phyloP scores from a whole-genome alignment of 495 filamentous ascomycete genomes.

The Aspergillus egyptiacus region DNA sequence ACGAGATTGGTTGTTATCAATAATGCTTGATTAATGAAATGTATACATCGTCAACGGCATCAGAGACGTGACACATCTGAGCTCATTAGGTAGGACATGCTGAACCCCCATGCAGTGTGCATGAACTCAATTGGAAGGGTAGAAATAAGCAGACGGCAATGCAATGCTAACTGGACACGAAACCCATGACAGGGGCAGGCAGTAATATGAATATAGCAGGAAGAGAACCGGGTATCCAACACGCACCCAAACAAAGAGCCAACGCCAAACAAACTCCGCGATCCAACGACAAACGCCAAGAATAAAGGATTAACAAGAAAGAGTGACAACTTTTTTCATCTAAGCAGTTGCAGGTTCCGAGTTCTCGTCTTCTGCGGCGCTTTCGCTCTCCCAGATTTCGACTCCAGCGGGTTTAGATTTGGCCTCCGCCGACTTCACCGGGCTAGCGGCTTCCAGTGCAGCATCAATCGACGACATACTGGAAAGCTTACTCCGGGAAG shows the following conservation, averaged over 20 bases:
- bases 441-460: constrained; percentile 23
- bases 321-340: not conserved
- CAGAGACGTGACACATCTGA: constrained; percentile 19
- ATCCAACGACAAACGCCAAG: constrained; percentile 1
- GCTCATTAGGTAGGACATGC: constrained; percentile 19
- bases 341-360: constrained; percentile 1
- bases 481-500: constrained; percentile 19
- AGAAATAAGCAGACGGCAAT: not conserved
- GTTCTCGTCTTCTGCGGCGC: constrained; percentile 44
- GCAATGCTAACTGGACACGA: constrained; percentile 1
- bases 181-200: not conserved
- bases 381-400: constrained; percentile 62
- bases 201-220: constrained; percentile 13
- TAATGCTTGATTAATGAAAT: constrained; percentile 10
- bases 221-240: constrained; percentile 11
- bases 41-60: constrained; percentile 20
- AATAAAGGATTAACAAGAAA: not conserved
- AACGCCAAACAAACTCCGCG: not conserved
- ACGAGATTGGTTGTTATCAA: not conserved
- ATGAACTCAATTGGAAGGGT: not conserved
- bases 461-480: constrained; percentile 29
- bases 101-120: constrained; percentile 1
- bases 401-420: constrained; percentile 21
- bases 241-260: not conserved
- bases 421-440: constrained; percentile 11